Evolutionary conservation across 2,329 filamentous ascomycete genomes (phyloP).

Genomic region (Kalaharituber pfeilii): DNA sequence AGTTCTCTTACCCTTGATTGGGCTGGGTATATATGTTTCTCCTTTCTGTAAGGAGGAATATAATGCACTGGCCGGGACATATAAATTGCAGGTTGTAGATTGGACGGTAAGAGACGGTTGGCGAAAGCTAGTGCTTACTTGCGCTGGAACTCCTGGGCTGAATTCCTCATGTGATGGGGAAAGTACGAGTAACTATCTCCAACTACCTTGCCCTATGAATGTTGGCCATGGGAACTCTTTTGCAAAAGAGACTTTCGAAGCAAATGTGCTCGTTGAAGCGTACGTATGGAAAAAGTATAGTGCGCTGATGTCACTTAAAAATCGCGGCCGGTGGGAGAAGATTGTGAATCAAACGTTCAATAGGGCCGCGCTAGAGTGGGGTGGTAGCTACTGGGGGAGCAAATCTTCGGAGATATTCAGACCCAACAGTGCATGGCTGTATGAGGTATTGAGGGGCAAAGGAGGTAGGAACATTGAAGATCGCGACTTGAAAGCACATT

Average conservation of each 20-base stretch:
- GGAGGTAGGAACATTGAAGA: too few species aligned
- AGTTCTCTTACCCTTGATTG: neutral
- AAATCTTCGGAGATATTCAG: neutral
- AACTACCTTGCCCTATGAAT: slow-evolving; percentile 31
- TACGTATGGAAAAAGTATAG: slow-evolving; percentile 27
- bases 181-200: slow-evolving; percentile 29
- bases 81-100: slow-evolving; percentile 18
- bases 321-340: slow-evolving; percentile 28
- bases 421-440: neutral
- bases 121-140: slow-evolving; percentile 28
- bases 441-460: too few species aligned
- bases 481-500: too few species aligned
- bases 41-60: slow-evolving; percentile 30
- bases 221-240: slow-evolving; percentile 32
- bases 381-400: slow-evolving; percentile 27
- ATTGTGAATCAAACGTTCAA: slow-evolving; percentile 29
- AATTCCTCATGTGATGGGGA: slow-evolving; percentile 2
- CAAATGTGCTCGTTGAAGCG: slow-evolving; percentile 30
- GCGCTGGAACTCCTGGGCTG: slow-evolving; percentile 26
- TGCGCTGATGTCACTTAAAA: neutral
- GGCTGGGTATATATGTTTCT: neutral
- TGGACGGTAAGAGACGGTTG: slow-evolving; percentile 28
- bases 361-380: slow-evolving; percentile 33
- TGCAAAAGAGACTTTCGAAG: slow-evolving; percentile 33
- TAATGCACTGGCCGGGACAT: slow-evolving; percentile 28